Evolutionary conservation across 1,284 basidiomycete species (phyloP), one percentile per base, ranked within the genome.

Genomic region (Heterobasidion occidentale): DNA sequence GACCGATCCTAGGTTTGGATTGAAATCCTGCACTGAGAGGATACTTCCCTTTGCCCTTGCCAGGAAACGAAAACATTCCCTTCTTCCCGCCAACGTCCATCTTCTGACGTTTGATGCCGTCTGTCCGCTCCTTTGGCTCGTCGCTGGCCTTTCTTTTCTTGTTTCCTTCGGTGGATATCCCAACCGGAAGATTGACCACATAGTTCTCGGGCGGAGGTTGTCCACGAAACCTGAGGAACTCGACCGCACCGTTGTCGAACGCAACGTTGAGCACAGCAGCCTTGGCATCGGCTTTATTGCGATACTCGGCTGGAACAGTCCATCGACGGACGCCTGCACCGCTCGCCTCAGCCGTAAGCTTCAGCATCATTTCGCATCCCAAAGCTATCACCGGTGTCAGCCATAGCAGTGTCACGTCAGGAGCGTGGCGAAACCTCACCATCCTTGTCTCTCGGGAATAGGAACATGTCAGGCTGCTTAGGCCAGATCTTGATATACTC

Each of bases 201-300:
- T 67, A 66, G 6, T 59, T 61, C 8, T 61, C 61, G 0, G 79
- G 77, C 3, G 70, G 66, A 1, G 69, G 61, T 34, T 65, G 62
- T 44, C 79, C 78, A 19, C 68, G 72, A 61, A 79, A 82, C 19
- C 77, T 75, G 34, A 86, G 63, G 50, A 83, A 76, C 59, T 86
- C 82, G 52, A 86, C 66, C 17, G 74, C 71, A 9, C 84, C 83
- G 59, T 77, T 68, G 60, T 79, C 70, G 12, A 76, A 77, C 2
- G 83, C 85, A 2, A 68, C 65, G 51, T 71, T 74, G 0, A 76
- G 68, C 9, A 78, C 83, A 15, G 80, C 84, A 17, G 74, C 69
- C 64, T 78, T 84, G 9, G 85, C 84, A 59, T 88, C 84, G 12
- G 70, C 72, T 60, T 81, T 81, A 36, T 70, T 77, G 44, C 77